Base-by-base conservation (phyloP, 2,329 filamentous ascomycete species). In the Cladosporium oxysporum region DNA sequence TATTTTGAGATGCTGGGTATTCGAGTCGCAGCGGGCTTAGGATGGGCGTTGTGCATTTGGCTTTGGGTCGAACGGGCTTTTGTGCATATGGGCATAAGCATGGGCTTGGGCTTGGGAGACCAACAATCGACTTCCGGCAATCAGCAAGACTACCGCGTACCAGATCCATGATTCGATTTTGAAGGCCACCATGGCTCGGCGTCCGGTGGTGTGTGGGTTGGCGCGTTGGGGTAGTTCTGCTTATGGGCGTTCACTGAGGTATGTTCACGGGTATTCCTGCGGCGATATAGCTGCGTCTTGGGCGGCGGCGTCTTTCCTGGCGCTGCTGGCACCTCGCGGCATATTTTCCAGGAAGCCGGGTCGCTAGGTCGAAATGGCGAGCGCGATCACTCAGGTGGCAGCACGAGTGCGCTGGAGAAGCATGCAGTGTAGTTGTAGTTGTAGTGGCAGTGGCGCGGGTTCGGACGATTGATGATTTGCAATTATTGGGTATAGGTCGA, bases 81-180 rank as follows among this genome's bases (percentile, higher is more conserved):
- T 55, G 52, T 29, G 52, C 52, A 58, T 52, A 49, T 35, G 55
- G 37, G 47, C 31, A 53, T 37, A 21, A 26, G 11, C 21, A 37
- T 62, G 60, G 26, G 41, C 16, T 47, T 60, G 41, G 41, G 29
- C 59, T 21, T 35, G 61, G 31, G 35, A 57, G 61, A 74, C 79
- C 70, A 73, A 82, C 80, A 82, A 76, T 74, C 81, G 78, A 73
- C 70, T 73, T 14, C 73, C 68, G 37, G 80, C 78, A 63, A 83
- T 78, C 7, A 74, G 68, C 3, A 80, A 66, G 11, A 79, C 79
- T 61, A 80, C 73, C 18, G 76, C 74, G 69, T 76, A 83, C 81
- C 81, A 83, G 50, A 81, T 80, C 81, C 81, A 83, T 62, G 78
- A 79, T 71, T 83, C 81, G 49, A 78, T 74, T 29, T 74, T 73